Evolutionary conservation across 2,329 filamentous ascomycete species (phyloP), one percentile per base, ranked within the genome.

Genomic region (Diaporthe eres): DNA sequence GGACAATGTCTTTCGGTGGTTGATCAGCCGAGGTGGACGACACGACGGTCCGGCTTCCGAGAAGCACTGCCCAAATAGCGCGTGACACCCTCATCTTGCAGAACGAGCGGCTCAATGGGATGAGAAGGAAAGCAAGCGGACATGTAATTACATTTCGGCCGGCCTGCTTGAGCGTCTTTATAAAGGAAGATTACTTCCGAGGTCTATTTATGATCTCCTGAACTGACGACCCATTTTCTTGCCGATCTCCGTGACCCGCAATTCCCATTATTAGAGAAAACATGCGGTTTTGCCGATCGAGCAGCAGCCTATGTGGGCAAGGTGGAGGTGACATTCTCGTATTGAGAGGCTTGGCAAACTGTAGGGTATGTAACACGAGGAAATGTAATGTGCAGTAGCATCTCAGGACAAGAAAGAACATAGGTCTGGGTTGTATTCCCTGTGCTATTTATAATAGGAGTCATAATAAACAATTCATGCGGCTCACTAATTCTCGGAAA

Each of bases 321-420:
- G 39, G 65, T 68, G 65, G 65, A 68, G 65, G 47, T 53, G 28
- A 28, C 31, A 68, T 68, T 53, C 65, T 68, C 65, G 65, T 68
- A 68, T 68, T 53, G 31, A 10, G 13, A 39, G 65, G 47, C 47
- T 68, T 68, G 65, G 65, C 65, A 39, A 9, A 31, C 47, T 39
- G 44, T 51, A 42, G 44, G 44, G 28, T 5, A 53, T 25, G 31
- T 13, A 53, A 68, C 65, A 67, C 61, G 47, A 53, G 65, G 47
- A 53, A 53, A 15, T 39, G 65, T 34, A 39, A 53, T 68, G 63
- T 51, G 13, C 63, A 51, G 63, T 51, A 37, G 44, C 44, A 68
- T 51, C 28, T 9, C 19, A 7, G 19, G 44, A 49, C 10, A 51
- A 37, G 31, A 51, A 51, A 37, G 31, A 51, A 28, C 4, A 34